phyloP scores from a whole-genome alignment of 2,329 filamentous ascomycete genomes.

The Xylaria sp. region DNA sequence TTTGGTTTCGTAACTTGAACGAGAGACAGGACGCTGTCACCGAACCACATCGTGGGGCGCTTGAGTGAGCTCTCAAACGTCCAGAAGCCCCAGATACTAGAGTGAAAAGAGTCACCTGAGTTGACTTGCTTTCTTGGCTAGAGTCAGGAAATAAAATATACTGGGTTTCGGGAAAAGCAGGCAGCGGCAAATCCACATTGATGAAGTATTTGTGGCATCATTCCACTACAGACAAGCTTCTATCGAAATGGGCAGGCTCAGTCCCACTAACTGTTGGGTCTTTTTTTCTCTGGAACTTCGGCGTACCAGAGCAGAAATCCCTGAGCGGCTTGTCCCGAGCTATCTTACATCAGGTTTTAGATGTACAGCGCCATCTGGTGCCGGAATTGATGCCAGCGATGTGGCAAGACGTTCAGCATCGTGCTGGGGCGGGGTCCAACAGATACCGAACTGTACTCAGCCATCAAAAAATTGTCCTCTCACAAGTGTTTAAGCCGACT shows the following conservation, averaged over 20 bases:
- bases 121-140: neutral
- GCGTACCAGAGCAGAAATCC: neutral
- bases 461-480: neutral
- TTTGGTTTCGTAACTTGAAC: neutral
- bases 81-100: neutral
- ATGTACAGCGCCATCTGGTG: neutral
- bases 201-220: neutral
- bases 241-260: neutral
- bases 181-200: slow-evolving; percentile 1
- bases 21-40: neutral
- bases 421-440: neutral
- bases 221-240: neutral
- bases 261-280: neutral
- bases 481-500: neutral
- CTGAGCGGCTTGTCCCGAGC: neutral
- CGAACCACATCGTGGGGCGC: neutral
- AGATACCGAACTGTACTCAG: neutral
- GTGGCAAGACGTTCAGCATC: neutral
- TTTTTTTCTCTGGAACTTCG: neutral
- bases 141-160: neutral
- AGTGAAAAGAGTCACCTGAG: neutral
- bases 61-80: neutral
- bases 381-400: neutral
- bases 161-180: neutral
- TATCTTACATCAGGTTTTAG: neutral